phyloP scores from a whole-genome alignment of 192 early-diverging fungal species.

The Coemansia sp. region DNA sequence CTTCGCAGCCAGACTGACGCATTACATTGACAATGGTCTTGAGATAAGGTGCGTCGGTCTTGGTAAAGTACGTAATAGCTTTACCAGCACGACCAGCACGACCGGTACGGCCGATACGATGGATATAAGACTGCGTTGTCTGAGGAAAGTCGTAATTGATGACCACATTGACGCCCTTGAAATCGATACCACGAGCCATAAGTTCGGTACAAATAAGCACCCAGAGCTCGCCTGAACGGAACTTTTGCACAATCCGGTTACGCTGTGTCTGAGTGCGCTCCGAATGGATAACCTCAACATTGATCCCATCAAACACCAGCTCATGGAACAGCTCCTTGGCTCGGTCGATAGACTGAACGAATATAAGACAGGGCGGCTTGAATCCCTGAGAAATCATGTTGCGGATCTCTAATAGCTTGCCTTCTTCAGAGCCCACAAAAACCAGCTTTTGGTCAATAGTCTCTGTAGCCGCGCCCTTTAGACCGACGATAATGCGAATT shows the following conservation, averaged over 20 bases:
- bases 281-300: conserved; percentile 97
- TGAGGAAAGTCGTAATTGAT: conserved; percentile 99
- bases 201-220: conserved; percentile 95
- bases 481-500: conserved; percentile 84
- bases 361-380: conserved; percentile 92
- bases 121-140: conserved; percentile 89
- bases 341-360: conserved; percentile 96
- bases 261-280: conserved; percentile 93
- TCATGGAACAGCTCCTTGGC: conserved; percentile 97
- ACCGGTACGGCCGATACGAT: conserved; percentile 97
- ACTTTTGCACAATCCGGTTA: conserved; percentile 86
- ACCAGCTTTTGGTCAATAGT: conserved; percentile 87
- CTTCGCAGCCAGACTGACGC: conserved; percentile 90
- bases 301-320: conserved; percentile 95
- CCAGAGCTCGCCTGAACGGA: conserved; percentile 90
- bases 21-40: conserved; percentile 97
- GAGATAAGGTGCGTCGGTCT: conserved; percentile 86
- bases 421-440: conserved; percentile 90
- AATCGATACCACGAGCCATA: conserved; percentile 98
- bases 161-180: conserved; percentile 95
- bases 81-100: conserved; percentile 89
- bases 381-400: conserved; percentile 78
- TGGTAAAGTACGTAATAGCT: conserved; percentile 95
- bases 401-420: conserved; percentile 91
- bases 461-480: conserved; percentile 88